Evolutionary conservation across 768 basidiomycete genomes (phyloP), one percentile per base, ranked within the genome.

Genomic region (Leccinum uliginosum): DNA sequence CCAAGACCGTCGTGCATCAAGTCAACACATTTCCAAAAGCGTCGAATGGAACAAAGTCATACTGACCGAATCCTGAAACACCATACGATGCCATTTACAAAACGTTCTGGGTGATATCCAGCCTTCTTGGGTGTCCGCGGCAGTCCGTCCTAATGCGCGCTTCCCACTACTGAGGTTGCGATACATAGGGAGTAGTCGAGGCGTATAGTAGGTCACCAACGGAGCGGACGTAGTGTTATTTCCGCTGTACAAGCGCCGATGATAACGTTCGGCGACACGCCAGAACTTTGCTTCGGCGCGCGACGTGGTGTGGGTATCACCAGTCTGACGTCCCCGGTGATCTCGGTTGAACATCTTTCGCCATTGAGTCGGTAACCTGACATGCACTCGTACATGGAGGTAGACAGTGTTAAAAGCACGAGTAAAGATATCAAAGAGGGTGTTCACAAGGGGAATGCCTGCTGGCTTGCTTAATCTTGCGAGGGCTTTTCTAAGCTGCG

Each of bases 21-120:
- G 14, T 21, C 26, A 47, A 2, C 15, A 6, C 11, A 7, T 23
- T 51, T n/a, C 19, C 10, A 10, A 40, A 40, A 24, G 23, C 5
- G 8, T n/a, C 27, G 4, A 23, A n/a, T 35, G 14, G n/a, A 57
- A 30, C 47, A 27, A 23, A 49, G 9, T 1, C n/a, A 12, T n/a
- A 62, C 76, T 63, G 54, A 80, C 79, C 62, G 74, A 59, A 17
- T 72, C 68, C 19, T 62, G 72, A 51, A 75, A 78, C 23, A 78
- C 76, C 74, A 80, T 76, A 11, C 73, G 65, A 53, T 80, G 77
- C 79, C 78, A 80, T 60, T 79, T 80, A 55, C 74, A 77, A 57
- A 75, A 75, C 10, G 64, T 65, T 44, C 58, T 69, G 10, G 73
- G 64, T 2, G 76, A 68, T 32, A 79, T 57, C 24, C 65, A 55